Base-by-base conservation (phyloP, 2,329 filamentous ascomycete genomes). In the Scedosporium aurantiacum region DNA sequence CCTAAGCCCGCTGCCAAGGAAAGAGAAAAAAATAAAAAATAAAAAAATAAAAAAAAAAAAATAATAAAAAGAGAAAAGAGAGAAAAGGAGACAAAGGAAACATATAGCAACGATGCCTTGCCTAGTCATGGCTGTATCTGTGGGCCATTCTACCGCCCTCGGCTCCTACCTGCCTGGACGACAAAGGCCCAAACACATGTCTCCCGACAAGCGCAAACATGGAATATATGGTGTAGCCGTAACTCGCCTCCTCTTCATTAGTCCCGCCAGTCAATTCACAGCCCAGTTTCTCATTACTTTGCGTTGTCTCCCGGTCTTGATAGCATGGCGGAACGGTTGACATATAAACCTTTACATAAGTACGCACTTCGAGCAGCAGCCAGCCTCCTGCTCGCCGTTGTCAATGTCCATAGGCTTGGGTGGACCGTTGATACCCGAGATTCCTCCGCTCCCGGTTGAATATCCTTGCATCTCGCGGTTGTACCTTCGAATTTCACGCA, bases 381-480 rank as follows among this genome's bases (percentile, higher is more conserved):
- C 89, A 50, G 83, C 79, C 71, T 87, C 84, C 68, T 81, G 76
- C 68, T 86, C 82, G 65, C 83, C 82, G 63, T 86, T 85, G 67
- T 87, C 85, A 69, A 94, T 84, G 67, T 95, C 89, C 82, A 95
- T 87, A 76, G 92, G 90, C 79, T 84, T 81, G 63, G 78, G 73
- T 65, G 81, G 87, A 68, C 82, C 83, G 68, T 82, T 83, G 65
- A 77, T 76, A 67, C 85, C 84, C 64, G 85, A 78, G 64, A 81
- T 79, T 69, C 83, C 79, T 66, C 86, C 85, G 68, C 87, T 88
- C 64, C 82, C 85, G 63, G 86, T 85, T 54, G 87, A 86, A 75
- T 95, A 90, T 63, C 90, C 90, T 64, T 92, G 91, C 87, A 97
- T 95, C 73, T 97, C 93, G 74, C 94, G 93, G 85, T 99, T 97